Base-by-base conservation (phyloP, 225 moss, liverwort and hornwort species). In the Straminergon stramineum region DNA sequence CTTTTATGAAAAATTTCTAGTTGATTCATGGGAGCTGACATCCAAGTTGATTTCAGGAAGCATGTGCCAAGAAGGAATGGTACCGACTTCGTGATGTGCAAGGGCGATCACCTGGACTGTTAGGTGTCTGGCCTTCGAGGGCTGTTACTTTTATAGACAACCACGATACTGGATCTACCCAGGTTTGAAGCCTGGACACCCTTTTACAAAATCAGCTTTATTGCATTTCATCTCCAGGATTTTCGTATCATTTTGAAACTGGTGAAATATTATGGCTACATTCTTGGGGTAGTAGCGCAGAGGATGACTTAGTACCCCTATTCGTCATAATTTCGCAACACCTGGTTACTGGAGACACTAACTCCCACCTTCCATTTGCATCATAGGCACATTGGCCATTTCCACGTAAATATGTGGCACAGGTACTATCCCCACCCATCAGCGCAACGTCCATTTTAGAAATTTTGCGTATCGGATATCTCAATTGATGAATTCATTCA, bases 311-410 rank as follows among this genome's bases (percentile, higher is more conserved):
- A 84, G 64, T 85, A 73, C 35, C 60, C 26, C 52, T 20, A 62
- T n/a, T 31, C 52, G 14, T 87, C 82, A 53, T 91, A 75, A 62
- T 70, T 81, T 74, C 48, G 39, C 12, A 39, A 69, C 69, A 39
- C 76, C 37, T 69, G 64, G 43, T 65, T 23, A 75, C 75, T 41
- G 66, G 74, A 84, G 68, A 82, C 62, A 82, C 90, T 91, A 53
- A 94, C 70, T 82, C 51, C 55, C 74, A 37, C 45, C 62, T 51
- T 85, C 23, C 19, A 67, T 89, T 89, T 89, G 82, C 58, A 74
- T 85, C 89, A 37, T 94, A 98, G 98, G 95, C 93, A 83, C 95
- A 95, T 88, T 98, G 98, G 98, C 97, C 97, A 53, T 98, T 98
- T 91, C 98, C 96, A 30, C 96, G 96, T 87, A 91, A 88, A 63